phyloP scores from a whole-genome alignment of 2,329 filamentous ascomycete genomes.

The Colletotrichum limetticola region DNA sequence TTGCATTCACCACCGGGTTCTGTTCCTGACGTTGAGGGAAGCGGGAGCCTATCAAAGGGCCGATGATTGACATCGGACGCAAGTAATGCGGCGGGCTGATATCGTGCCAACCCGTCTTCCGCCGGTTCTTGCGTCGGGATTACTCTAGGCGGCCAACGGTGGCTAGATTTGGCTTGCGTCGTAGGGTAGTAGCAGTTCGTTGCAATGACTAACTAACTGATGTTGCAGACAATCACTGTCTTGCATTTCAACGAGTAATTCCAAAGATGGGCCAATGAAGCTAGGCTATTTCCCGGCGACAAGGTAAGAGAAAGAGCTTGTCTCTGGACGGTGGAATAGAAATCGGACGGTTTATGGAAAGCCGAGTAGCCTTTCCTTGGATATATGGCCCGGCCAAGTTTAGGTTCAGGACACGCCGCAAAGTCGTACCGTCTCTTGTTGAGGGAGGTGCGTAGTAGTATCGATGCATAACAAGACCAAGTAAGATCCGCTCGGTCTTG shows the following conservation, averaged over 20 bases:
- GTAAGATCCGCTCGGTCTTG: slow-evolving; percentile 12
- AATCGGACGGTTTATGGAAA: slow-evolving; percentile 9
- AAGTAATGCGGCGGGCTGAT: slow-evolving; percentile 18
- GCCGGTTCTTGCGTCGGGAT: slow-evolving; percentile 16
- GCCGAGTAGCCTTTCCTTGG: background rate
- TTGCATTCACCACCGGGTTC: slow-evolving; percentile 25
- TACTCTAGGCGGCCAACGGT: slow-evolving; percentile 12
- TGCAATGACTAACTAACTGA: background rate
- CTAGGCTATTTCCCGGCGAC: background rate
- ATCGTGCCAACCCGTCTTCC: slow-evolving; percentile 30
- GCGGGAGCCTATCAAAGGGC: slow-evolving; percentile 23
- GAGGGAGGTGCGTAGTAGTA: slow-evolving; percentile 8
- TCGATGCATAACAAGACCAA: slow-evolving; percentile 17
- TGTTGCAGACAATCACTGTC: slow-evolving; percentile 24
- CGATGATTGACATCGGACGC: slow-evolving; percentile 24
- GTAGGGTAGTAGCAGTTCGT: slow-evolving; percentile 6
- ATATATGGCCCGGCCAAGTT: slow-evolving; percentile 18
- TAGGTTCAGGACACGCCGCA: slow-evolving; percentile 21
- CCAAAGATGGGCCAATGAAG: slow-evolving; percentile 7
- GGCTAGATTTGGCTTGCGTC: background rate
- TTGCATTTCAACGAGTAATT: slow-evolving; percentile 19
- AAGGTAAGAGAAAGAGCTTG: slow-evolving; percentile 11
- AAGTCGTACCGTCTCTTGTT: slow-evolving; percentile 24
- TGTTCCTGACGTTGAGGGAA: slow-evolving; percentile 27
- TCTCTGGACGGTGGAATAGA: slow-evolving; percentile 10